Evolutionary conservation across 257 asterid species (phyloP).

Genomic region (Nicotiana benthamiana): DNA sequence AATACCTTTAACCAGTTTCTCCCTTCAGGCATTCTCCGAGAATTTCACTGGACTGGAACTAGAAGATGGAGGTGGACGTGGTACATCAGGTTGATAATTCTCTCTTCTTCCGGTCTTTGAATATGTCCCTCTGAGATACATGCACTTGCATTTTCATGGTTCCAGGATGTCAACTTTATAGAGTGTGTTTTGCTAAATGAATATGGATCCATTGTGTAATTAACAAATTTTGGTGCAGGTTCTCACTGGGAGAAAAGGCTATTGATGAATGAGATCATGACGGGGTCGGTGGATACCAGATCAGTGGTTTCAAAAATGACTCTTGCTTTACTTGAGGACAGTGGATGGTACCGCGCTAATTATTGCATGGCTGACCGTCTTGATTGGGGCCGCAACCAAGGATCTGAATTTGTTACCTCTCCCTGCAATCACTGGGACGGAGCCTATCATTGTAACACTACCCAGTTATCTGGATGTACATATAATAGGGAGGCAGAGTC

Average conservation of each 20-base stretch:
- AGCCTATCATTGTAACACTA: constrained; percentile 86
- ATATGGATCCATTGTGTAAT: background rate
- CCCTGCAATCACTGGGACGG: constrained; percentile 93
- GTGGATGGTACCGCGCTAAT: constrained; percentile 95
- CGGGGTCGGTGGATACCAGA: constrained; percentile 96
- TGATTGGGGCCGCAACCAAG: constrained; percentile 94
- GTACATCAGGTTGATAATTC: constrained; percentile 67
- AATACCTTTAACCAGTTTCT: constrained; percentile 1
- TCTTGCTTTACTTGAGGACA: constrained; percentile 88
- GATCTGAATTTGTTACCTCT: constrained; percentile 70
- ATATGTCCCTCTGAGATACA: background rate
- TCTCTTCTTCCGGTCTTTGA: background rate
- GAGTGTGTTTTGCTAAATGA: background rate
- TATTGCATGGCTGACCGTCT: constrained; percentile 89
- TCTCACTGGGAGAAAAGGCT: constrained; percentile 99
- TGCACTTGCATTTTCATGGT: background rate
- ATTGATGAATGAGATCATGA: constrained; percentile 93
- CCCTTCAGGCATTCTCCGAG: constrained; percentile 71
- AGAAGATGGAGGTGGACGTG: constrained; percentile 99
- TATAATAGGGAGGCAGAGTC: constrained; percentile 95
- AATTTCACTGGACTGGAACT: constrained; percentile 94
- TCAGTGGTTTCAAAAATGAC: constrained; percentile 96
- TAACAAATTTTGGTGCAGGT: constrained; percentile 42
- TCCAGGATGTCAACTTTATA: background rate
- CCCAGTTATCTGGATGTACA: constrained; percentile 89